Evolutionary conservation across 441 rosid genomes (phyloP), one percentile per base, ranked within the genome.

Genomic region (Erodium moschatum): DNA sequence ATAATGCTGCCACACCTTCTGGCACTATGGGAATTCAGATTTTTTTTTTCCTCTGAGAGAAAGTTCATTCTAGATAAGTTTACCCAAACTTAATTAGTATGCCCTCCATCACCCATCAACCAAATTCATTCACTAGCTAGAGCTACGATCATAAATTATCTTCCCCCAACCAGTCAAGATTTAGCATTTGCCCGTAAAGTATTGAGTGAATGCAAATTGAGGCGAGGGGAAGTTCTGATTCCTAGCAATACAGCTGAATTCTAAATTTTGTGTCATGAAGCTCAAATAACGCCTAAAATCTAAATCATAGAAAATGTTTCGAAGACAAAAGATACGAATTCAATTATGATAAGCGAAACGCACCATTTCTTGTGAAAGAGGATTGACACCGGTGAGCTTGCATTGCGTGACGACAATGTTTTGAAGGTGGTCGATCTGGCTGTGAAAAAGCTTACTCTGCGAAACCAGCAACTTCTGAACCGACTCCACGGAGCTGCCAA

Each of bases 321-420:
- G 40, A 62, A 12, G 13, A 62, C 15, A 27, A 20, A 62, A 62
- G 38, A 9, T 62, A 21, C 15, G 33, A 46, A 12, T 31, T 9
- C 16, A 48, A 31, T 4, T 4, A 48, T 8, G 18, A 40, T 61
- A 27, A 56, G 11, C 46, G 72, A 5, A 64, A 78, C 87, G 67
- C 73, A 92, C 99, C 99, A 92, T 95, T 74, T 95, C 97, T 77
- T 95, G 99, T 33, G 99, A 87, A 67, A 95, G 97, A 68, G 98
- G 99, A 73, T 95, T 95, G 81, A 84, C 99, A 67, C 98, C 97
- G 64, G 98, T 95, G 75, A 95, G 96, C 66, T 82, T 81, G 89
- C 99, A 92, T 73, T 95, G 99, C 46, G 82, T 82, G 74, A 90
- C 86, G 56, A 95, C 91, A 33, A 95, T 82, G 72, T 80, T 76